These are phyloP conservation scores for Vanderwaltozyma tropicalis DNA, from an alignment of 805 yeast species.

Conservation along the genomic window DNA sequence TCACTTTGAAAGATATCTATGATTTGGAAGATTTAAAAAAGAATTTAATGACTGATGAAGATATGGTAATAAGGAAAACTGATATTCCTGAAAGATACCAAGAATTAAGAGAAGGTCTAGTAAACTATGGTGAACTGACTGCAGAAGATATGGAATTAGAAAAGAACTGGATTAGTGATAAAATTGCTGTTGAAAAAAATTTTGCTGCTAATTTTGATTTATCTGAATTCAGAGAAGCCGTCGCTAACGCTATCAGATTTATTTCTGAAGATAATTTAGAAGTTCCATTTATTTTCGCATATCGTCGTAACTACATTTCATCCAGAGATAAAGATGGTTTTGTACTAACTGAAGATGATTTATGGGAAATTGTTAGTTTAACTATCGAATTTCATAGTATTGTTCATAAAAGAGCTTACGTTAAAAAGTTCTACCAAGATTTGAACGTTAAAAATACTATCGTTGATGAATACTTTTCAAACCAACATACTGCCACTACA, in stretches of 20 bases:
- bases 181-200: slow-evolving; percentile 48
- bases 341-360: slow-evolving; percentile 63
- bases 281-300: slow-evolving; percentile 92
- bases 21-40: slow-evolving; percentile 90
- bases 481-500: slow-evolving; percentile 43
- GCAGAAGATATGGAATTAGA: slow-evolving; percentile 63
- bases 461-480: slow-evolving; percentile 43
- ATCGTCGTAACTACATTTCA: slow-evolving; percentile 75
- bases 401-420: slow-evolving; percentile 58
- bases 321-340: slow-evolving; percentile 35
- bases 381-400: slow-evolving; percentile 86
- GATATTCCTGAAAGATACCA: slow-evolving; percentile 94
- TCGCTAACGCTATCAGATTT: slow-evolving; percentile 59
- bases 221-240: slow-evolving; percentile 55
- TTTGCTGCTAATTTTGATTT: slow-evolving; percentile 30
- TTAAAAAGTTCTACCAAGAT: slow-evolving; percentile 44
- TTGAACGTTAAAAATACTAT: slow-evolving; percentile 50
- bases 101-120: slow-evolving; percentile 52
- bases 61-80: slow-evolving; percentile 72
- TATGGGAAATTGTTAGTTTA: slow-evolving; percentile 82
- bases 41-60: slow-evolving; percentile 84
- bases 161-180: slow-evolving; percentile 69
- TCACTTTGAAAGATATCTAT: slow-evolving; percentile 75
- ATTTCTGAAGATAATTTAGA: slow-evolving; percentile 71
- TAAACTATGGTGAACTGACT: slow-evolving; percentile 51